phyloP scores from a whole-genome alignment of 345 rosid genomes.

The Cardamine chenopodiifolia region DNA sequence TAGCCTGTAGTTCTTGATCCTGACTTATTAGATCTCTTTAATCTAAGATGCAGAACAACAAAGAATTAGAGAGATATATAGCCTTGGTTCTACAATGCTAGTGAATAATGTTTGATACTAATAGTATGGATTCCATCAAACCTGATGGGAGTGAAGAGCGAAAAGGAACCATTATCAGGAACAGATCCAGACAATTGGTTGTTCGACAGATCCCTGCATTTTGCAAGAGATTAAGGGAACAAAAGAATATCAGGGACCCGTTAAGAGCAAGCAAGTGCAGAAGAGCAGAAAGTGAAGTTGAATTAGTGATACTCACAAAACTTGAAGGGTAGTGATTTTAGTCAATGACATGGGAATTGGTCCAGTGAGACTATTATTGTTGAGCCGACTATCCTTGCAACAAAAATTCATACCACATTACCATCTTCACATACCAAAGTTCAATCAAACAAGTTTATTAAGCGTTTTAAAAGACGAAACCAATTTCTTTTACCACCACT shows the following conservation, averaged over 20 bases:
- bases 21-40: neutral
- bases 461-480: neutral
- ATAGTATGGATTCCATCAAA: constrained; percentile 32
- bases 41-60: neutral
- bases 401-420: constrained; percentile 33
- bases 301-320: constrained; percentile 62
- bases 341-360: constrained; percentile 86
- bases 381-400: constrained; percentile 90
- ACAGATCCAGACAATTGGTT: constrained; percentile 83
- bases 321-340: constrained; percentile 81
- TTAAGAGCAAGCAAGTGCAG: neutral
- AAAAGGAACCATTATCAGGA: constrained; percentile 97
- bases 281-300: neutral
- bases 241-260: neutral
- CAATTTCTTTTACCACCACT: neutral
- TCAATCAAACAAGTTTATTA: neutral
- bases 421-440: neutral
- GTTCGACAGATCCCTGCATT: constrained; percentile 87
- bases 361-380: constrained; percentile 84
- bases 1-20: neutral
- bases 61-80: neutral
- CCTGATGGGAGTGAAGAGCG: constrained; percentile 97
- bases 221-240: constrained; percentile 21
- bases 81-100: neutral
- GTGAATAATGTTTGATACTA: neutral